Conservation (phyloP, 1,139 yeast genomes). For the Suhomyces coccinellae region DNA sequence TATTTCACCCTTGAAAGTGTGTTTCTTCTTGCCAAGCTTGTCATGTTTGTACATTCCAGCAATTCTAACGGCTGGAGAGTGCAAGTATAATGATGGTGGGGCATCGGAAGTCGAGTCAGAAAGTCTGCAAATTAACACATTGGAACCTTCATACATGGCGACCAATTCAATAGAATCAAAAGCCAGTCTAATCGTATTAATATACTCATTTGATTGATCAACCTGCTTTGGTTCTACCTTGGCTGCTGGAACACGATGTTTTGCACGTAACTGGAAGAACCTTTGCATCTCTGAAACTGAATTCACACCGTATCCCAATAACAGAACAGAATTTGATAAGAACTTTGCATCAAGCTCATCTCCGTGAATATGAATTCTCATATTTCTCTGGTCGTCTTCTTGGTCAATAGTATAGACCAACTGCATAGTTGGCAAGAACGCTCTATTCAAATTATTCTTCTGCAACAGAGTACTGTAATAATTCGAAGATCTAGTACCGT, state of each 20-base stretch:
- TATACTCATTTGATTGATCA: constrained; percentile 16
- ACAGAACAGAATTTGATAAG: constrained; percentile 50
- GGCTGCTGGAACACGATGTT: neutral
- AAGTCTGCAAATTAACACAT: constrained; percentile 53
- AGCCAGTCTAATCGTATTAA: constrained; percentile 28
- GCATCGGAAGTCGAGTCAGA: constrained; percentile 41
- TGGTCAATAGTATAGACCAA: constrained; percentile 49
- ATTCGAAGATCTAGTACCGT: constrained; percentile 53
- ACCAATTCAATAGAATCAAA: constrained; percentile 52
- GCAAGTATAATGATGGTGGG: constrained; percentile 60
- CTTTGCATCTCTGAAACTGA: constrained; percentile 48
- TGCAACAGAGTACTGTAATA: constrained; percentile 54
- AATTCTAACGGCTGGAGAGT: constrained; percentile 75
- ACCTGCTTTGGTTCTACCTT: neutral
- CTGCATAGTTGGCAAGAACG: constrained; percentile 68
- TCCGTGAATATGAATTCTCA: constrained; percentile 53
- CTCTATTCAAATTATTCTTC: constrained; percentile 53
- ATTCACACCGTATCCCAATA: constrained; percentile 47
- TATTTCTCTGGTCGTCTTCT: constrained; percentile 32
- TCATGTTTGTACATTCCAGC: constrained; percentile 37
- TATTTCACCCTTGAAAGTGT: constrained; percentile 53
- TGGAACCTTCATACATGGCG: constrained; percentile 69
- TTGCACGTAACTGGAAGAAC: constrained; percentile 28
- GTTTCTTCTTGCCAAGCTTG: constrained; percentile 33
- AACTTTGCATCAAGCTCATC: constrained; percentile 67